Evolutionary conservation across 73 alveolate species (phyloP), one percentile per base, ranked within the genome.

Genomic region (Uronychia binucleata): DNA sequence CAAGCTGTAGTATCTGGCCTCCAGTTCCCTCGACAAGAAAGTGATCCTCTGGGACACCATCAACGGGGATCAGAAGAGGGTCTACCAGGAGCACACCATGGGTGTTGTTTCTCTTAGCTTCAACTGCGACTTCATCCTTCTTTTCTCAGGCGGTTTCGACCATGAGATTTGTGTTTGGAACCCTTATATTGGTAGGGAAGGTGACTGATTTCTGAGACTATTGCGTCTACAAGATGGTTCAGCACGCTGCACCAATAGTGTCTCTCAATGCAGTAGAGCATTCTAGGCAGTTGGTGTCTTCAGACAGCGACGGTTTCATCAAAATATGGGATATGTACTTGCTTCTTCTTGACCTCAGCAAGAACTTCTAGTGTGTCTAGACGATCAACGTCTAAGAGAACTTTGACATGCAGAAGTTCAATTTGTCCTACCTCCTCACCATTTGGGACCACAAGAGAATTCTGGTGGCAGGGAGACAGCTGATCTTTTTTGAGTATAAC

Each of bases 151-250:
- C 28, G 98, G 98, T 0, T 94, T 94, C 77, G 98, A 94, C 46
- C 98, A 94, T 90, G 96, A 94, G 77, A 88, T 94, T 57, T 93
- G 91, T 80, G 98, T 94, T 33, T 94, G 98, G 96, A 94, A 94
- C 79, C 98, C 98, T 0, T 94, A 94, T 83, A 94, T 94, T 0
- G 85, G 67, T 46, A 46, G 67, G 67, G 5, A 5, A 46, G 19
- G 5, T 5, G 19, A 46, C 5, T 46, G 19, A 46, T 46, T 46
- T 46, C 19, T 5, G 19, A 46, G 67, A 78, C 11, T 19, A 14
- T 33, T 84, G 80, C 28, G 92, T 86, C 28, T 93, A 78, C 81
- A 94, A 92, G 57, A 94, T 94, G 0, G 59, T 84, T 75, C 97
- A 92, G 1, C 98, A 94, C 59, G 82, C 91, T 30, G 93, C 96